Percentiles rank a stretch among this genome's conserved stretches.
Evolutionary conservation across 1,139 yeast species (phyloP).

Genomic region (Hansenula anomala): DNA sequence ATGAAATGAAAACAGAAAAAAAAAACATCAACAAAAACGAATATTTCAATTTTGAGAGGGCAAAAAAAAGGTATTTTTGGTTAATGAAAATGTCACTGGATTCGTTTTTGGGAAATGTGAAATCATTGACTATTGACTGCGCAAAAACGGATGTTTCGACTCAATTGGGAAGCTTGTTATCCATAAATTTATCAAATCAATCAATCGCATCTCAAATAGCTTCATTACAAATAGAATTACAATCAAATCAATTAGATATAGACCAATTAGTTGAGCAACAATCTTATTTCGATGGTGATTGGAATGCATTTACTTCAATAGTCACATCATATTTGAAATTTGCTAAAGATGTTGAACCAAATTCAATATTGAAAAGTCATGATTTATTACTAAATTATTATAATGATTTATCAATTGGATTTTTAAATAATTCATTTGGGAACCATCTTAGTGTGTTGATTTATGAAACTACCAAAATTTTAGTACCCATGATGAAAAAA

Average conservation of each 20-base stretch:
- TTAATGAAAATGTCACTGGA: slow-evolving; percentile 17
- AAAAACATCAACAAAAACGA: not conserved
- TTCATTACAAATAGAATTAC: slow-evolving; percentile 8
- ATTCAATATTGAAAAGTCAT: slow-evolving; percentile 51
- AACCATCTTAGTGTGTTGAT: slow-evolving; percentile 42
- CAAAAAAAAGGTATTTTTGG: no score
- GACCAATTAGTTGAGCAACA: slow-evolving; percentile 28
- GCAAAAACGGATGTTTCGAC: slow-evolving; percentile 1
- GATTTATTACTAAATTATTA: slow-evolving; percentile 51
- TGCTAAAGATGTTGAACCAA: slow-evolving; percentile 54
- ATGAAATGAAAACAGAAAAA: not conserved
- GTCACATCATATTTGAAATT: slow-evolving; percentile 46
- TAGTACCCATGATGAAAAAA: slow-evolving; percentile 46
- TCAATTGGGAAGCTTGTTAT: slow-evolving; percentile 6
- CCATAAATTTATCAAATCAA: slow-evolving; percentile 5
- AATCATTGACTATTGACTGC: not conserved
- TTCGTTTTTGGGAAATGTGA: not conserved
- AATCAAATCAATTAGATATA: slow-evolving; percentile 16
- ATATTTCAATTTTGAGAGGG: no score
- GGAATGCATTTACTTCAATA: slow-evolving; percentile 52
- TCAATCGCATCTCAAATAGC: slow-evolving; percentile 12
- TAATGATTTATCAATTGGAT: slow-evolving; percentile 54
- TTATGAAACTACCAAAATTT: slow-evolving; percentile 33
- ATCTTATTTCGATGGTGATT: slow-evolving; percentile 36
- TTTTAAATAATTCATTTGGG: slow-evolving; percentile 48